Conservation (phyloP, 1,284 basidiomycete species). For the Lignosus rhinocerotis region DNA sequence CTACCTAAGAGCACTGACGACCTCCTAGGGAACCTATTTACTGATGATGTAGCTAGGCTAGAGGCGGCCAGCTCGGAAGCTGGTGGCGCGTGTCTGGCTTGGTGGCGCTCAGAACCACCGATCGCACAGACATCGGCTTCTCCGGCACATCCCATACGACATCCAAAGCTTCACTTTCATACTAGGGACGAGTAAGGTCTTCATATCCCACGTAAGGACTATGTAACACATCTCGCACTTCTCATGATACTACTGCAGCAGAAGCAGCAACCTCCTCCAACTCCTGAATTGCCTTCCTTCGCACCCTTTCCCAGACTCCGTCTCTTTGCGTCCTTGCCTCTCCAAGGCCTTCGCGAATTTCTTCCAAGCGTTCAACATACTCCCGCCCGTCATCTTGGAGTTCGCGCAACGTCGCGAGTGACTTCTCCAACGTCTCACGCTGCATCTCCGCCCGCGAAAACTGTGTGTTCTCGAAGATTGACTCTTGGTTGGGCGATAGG, state of each 20-base stretch:
- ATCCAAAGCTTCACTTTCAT: neutral
- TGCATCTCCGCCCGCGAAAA: slow-evolving; percentile 65
- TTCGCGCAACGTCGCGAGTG: slow-evolving; percentile 67
- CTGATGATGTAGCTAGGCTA: no score
- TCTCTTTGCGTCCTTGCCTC: slow-evolving; percentile 68
- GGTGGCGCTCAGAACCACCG: slow-evolving; percentile 4
- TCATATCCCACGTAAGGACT: neutral
- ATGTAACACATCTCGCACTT: neutral
- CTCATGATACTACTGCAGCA: slow-evolving; percentile 31
- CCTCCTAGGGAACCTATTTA: no score
- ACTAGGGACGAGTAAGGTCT: neutral
- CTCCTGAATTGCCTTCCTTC: slow-evolving; percentile 71
- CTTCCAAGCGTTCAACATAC: slow-evolving; percentile 76
- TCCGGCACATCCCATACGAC: neutral
- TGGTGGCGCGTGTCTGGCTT: slow-evolving; percentile 9
- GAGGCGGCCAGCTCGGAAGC: no score
- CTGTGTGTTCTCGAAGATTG: slow-evolving; percentile 51
- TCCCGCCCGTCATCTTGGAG: slow-evolving; percentile 80
- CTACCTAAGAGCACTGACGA: no score
- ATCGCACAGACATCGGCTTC: neutral
- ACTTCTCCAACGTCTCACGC: slow-evolving; percentile 68
- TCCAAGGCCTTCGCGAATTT: slow-evolving; percentile 76
- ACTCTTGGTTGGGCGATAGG: slow-evolving; percentile 48
- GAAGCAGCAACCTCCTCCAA: slow-evolving; percentile 61
- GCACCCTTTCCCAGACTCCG: slow-evolving; percentile 71